phyloP scores from a whole-genome alignment of 805 yeast species.

The Teunomyces aglyptinius region DNA sequence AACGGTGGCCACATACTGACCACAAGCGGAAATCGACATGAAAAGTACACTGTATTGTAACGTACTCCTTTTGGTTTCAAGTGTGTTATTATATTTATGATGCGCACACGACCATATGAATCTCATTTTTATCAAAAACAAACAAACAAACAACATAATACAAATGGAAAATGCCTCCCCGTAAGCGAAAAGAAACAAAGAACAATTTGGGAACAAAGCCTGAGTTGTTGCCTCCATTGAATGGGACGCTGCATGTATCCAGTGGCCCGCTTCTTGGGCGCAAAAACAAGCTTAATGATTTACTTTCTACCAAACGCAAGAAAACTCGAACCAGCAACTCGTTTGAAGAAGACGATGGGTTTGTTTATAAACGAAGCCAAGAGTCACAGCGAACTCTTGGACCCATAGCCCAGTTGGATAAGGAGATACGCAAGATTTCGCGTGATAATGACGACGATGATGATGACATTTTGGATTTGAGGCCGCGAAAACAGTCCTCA shows the following conservation, averaged over 20 bases:
- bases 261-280: slow-evolving; percentile 15
- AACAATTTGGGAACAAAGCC: neutral
- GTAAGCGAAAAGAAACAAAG: slow-evolving; percentile 2
- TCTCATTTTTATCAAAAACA: neutral
- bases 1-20: slow-evolving; percentile 17
- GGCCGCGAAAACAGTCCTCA: neutral
- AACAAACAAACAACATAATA: neutral
- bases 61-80: too few relatives aligned
- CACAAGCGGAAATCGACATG: slow-evolving; percentile 17
- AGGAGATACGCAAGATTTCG: slow-evolving; percentile 15
- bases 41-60: neutral
- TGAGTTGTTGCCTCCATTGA: neutral
- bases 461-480: slow-evolving; percentile 7
- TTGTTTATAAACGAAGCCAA: slow-evolving; percentile 27
- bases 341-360: slow-evolving; percentile 34
- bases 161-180: neutral
- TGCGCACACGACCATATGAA: neutral
- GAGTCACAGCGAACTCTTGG: slow-evolving; percentile 12
- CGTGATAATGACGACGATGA: slow-evolving; percentile 16
- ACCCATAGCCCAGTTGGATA: slow-evolving; percentile 22
- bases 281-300: slow-evolving; percentile 19
- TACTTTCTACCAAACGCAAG: slow-evolving; percentile 1
- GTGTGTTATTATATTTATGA: neutral
- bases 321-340: slow-evolving; percentile 4
- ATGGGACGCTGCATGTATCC: neutral